Percentiles rank a stretch among this genome's conserved stretches.
Evolutionary conservation across 2,329 filamentous ascomycete species (phyloP).

Genomic region (Phyllosticta citribraziliensis): DNA sequence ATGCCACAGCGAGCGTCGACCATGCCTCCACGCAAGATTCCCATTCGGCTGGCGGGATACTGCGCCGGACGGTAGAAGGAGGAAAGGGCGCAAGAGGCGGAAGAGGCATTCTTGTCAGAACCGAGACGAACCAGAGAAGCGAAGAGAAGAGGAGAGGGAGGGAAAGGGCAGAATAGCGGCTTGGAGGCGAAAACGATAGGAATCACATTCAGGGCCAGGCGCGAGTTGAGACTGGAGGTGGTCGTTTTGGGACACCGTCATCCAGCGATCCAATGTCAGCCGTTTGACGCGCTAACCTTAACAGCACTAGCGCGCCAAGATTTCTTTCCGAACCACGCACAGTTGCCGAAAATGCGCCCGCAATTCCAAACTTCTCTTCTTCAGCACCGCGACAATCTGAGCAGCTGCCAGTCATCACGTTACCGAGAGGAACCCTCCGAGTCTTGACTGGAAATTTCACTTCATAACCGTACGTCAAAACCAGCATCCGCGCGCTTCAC

Average conservation of each 20-base stretch:
- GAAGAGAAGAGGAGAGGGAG: neutral
- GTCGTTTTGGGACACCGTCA: neutral
- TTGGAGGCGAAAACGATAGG: neutral
- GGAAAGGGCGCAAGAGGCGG: constrained; percentile 75
- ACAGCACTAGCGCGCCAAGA: constrained; percentile 28
- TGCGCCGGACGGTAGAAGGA: constrained; percentile 53
- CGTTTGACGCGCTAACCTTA: constrained; percentile 13
- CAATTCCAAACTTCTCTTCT: constrained; percentile 11
- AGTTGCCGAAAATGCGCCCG: constrained; percentile 12
- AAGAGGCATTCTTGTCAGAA: constrained; percentile 34
- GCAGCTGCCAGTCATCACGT: constrained; percentile 42
- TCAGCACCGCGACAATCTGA: constrained; percentile 10
- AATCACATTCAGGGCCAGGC: neutral
- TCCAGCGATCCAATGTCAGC: constrained; percentile 3
- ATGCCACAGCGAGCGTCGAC: constrained; percentile 55
- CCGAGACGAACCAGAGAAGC: neutral
- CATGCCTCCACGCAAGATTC: constrained; percentile 66
- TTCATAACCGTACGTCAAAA: constrained; percentile 1
- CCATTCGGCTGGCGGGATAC: constrained; percentile 64
- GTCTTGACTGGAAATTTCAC: constrained; percentile 36
- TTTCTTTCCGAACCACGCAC: constrained; percentile 23
- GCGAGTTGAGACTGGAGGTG: neutral
- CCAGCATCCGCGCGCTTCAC: constrained; percentile 1
- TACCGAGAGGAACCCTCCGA: constrained; percentile 38
- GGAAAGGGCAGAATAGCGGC: neutral